Evolutionary conservation across 371 early-diverging fungal species (phyloP).

Genomic region (Actinomortierella ambigua): DNA sequence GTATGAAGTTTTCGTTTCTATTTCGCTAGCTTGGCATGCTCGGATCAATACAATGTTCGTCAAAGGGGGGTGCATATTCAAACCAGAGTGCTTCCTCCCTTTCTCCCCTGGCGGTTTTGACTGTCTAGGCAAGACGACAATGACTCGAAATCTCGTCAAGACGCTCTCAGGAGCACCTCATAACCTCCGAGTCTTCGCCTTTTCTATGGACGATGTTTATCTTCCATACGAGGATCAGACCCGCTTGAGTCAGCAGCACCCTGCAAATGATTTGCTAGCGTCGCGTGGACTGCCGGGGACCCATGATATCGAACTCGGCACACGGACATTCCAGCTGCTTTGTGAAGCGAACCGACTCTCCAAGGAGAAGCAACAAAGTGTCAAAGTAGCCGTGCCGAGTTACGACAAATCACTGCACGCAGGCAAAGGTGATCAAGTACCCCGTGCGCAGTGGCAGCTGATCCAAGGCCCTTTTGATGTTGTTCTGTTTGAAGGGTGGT

Average conservation of each 20-base stretch:
- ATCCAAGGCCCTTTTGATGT: conserved; percentile 70
- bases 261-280: conserved; percentile 71
- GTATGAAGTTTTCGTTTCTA: conserved; percentile 19
- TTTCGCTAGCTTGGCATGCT: background rate
- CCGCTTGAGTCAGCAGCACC: conserved; percentile 53
- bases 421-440: conserved; percentile 85
- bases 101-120: conserved; percentile 9
- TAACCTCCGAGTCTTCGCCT: conserved; percentile 59
- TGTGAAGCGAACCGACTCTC: conserved; percentile 31
- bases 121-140: conserved; percentile 67
- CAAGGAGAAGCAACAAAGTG: background rate
- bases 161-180: conserved; percentile 52
- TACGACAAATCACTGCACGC: conserved; percentile 80
- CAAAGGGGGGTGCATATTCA: background rate
- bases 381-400: conserved; percentile 60
- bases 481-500: conserved; percentile 95
- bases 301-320: conserved; percentile 77
- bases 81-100: background rate
- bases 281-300: conserved; percentile 90
- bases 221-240: conserved; percentile 69
- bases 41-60: background rate
- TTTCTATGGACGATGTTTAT: conserved; percentile 92
- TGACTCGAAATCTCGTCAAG: conserved; percentile 56
- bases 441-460: conserved; percentile 58
- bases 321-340: conserved; percentile 55